A percentile compares a stretch with the other conserved stretches of the same genome.
Conservation (phyloP, 1,284 basidiomycete genomes). For the Malassezia yamatoensis region DNA sequence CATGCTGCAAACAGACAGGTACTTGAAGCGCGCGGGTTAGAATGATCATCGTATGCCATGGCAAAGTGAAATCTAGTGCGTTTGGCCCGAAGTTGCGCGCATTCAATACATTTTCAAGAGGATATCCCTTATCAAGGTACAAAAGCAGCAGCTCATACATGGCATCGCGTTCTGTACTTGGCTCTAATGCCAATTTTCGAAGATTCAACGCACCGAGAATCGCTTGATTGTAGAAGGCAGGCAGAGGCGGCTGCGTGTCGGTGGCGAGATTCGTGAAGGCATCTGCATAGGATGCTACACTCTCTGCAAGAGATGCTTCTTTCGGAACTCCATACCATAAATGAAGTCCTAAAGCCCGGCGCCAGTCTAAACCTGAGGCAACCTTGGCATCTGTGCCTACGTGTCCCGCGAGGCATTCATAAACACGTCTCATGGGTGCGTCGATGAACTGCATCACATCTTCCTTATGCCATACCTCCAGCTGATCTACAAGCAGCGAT, state of each 20-base stretch:
- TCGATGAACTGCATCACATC: slow-evolving; percentile 64
- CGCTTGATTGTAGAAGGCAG: slow-evolving; percentile 29
- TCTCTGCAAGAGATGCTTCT: slow-evolving; percentile 62
- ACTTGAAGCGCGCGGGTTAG: slow-evolving; percentile 69
- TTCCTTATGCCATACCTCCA: slow-evolving; percentile 73
- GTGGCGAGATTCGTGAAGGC: slow-evolving; percentile 11
- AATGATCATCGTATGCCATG: slow-evolving; percentile 88
- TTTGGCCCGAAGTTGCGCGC: slow-evolving; percentile 68
- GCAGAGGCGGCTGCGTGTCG: slow-evolving; percentile 46
- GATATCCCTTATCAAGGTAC: slow-evolving; percentile 54
- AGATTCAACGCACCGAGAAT: slow-evolving; percentile 27
- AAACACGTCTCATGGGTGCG: slow-evolving; percentile 64
- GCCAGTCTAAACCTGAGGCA: slow-evolving; percentile 78
- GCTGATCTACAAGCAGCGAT: slow-evolving; percentile 65
- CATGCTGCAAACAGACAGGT: slow-evolving; percentile 71
- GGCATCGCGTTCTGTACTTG: slow-evolving; percentile 54
- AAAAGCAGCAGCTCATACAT: slow-evolving; percentile 75
- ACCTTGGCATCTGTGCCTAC: slow-evolving; percentile 56
- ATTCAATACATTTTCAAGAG: slow-evolving; percentile 52
- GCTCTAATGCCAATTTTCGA: slow-evolving; percentile 26
- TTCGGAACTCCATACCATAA: slow-evolving; percentile 77
- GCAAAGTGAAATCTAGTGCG: slow-evolving; percentile 67
- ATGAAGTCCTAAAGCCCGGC: slow-evolving; percentile 77
- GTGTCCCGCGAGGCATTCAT: slow-evolving; percentile 72
- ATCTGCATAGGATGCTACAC: slow-evolving; percentile 60